Percentiles rank a stretch among this genome's conserved stretches.
These are phyloP conservation scores for Beta vulgaris DNA, from an alignment of 148 eudicot species.

Conservation along the genomic window DNA sequence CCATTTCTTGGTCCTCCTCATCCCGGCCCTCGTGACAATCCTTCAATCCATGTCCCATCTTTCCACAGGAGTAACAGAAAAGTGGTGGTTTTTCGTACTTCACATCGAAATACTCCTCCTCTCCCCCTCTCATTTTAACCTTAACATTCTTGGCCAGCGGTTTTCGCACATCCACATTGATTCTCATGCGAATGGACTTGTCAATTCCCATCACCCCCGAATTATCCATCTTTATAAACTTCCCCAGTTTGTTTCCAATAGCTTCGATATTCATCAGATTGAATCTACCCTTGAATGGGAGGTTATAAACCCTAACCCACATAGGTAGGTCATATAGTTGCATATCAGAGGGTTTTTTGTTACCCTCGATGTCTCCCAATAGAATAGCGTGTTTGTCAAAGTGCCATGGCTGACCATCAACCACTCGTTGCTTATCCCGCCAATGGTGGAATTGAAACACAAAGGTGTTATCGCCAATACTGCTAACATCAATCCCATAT, in stretches of 20 bases:
- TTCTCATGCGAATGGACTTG: background rate
- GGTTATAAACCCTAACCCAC: background rate
- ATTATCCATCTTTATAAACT: background rate
- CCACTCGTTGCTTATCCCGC: background rate
- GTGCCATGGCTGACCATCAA: background rate
- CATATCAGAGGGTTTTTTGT: background rate
- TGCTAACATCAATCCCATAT: background rate
- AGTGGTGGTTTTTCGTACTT: background rate
- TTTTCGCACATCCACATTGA: background rate
- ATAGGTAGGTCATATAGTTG: background rate
- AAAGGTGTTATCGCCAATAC: background rate
- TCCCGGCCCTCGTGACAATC: background rate
- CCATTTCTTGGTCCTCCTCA: no score
- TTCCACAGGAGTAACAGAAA: background rate
- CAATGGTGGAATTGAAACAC: background rate
- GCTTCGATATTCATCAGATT: no score
- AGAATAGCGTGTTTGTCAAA: background rate
- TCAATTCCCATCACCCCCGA: background rate
- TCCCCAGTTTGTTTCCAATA: background rate
- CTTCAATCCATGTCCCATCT: background rate
- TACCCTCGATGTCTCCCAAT: background rate
- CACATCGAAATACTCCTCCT: background rate
- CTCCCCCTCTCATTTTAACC: background rate
- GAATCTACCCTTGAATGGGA: background rate
- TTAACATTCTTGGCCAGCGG: background rate